Evolutionary conservation across 2,329 filamentous ascomycete species (phyloP).

Genomic region (Aquanectria penicillioides): DNA sequence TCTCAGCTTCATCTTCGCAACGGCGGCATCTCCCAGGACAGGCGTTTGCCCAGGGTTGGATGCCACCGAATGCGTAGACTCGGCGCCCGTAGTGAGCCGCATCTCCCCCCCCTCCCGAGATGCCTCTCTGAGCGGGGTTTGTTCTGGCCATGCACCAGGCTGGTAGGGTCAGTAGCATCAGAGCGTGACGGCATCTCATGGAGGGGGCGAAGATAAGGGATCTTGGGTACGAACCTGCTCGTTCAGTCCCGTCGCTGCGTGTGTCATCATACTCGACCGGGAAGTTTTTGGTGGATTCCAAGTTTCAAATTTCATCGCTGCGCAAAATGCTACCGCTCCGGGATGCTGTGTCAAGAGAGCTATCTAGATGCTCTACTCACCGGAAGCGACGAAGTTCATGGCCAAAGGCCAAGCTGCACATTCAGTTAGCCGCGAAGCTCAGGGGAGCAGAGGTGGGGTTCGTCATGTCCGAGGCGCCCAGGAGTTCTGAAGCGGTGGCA

Average conservation of each 20-base stretch:
- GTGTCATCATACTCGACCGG: constrained; percentile 29
- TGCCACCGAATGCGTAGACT: constrained; percentile 61
- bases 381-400: constrained; percentile 90
- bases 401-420: constrained; percentile 78
- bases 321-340: constrained; percentile 69
- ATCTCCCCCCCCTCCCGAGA: constrained; percentile 51
- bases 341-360: constrained; percentile 42
- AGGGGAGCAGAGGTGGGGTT: background rate
- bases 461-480: constrained; percentile 1
- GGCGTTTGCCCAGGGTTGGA: constrained; percentile 58
- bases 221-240: constrained; percentile 58
- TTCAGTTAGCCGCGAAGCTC: constrained; percentile 42
- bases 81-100: constrained; percentile 89
- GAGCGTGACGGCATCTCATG: constrained; percentile 36
- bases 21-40: constrained; percentile 51
- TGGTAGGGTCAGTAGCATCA: constrained; percentile 41
- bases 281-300: constrained; percentile 19
- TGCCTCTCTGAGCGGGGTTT: constrained; percentile 39
- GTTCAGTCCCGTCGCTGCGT: constrained; percentile 34
- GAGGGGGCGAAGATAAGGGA: constrained; percentile 47
- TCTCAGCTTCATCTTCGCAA: constrained; percentile 81
- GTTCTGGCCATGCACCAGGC: too few species aligned
- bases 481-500: background rate
- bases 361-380: constrained; percentile 72
- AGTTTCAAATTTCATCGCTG: constrained; percentile 2